These are phyloP conservation scores for Stagonosporopsis rhizophila DNA, from an alignment of 2,329 filamentous ascomycete genomes.

Conservation along the genomic window DNA sequence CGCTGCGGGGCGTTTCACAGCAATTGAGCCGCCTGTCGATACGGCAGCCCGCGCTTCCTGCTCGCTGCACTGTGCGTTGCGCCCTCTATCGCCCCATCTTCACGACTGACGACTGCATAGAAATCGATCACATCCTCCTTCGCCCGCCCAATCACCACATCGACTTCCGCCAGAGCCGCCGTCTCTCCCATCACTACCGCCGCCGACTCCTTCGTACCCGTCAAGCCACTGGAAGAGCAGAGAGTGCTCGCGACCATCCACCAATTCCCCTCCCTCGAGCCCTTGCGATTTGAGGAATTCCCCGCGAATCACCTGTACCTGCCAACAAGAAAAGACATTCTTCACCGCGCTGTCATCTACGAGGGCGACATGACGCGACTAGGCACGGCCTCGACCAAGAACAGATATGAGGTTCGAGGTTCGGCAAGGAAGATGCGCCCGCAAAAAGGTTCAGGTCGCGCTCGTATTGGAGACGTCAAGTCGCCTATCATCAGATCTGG, in stretches of 20 bases:
- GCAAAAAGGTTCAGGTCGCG: conserved; percentile 85
- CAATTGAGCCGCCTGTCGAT: conserved; percentile 40
- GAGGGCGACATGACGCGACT: conserved; percentile 84
- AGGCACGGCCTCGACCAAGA: conserved; percentile 71
- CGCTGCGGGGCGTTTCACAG: conserved; percentile 45
- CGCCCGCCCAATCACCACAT: conserved; percentile 46
- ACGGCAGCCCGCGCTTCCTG: conserved; percentile 48
- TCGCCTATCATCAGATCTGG: conserved; percentile 84
- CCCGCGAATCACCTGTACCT: conserved; percentile 83
- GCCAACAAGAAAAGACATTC: conserved; percentile 86
- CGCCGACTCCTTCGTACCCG: conserved; percentile 47
- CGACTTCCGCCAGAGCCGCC: conserved; percentile 61
- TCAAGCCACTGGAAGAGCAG: conserved; percentile 47
- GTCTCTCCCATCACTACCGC: conserved; percentile 53
- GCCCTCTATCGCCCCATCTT: conserved; percentile 45
- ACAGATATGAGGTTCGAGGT: conserved; percentile 78
- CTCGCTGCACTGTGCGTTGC: conserved; percentile 57
- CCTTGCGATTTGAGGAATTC: conserved; percentile 77
- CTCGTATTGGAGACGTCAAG: conserved; percentile 81
- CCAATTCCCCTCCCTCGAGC: conserved; percentile 88
- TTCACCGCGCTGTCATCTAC: conserved; percentile 90
- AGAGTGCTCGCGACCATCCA: conserved; percentile 84
- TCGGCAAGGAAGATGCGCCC: conserved; percentile 80
- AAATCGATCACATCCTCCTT: conserved; percentile 35
- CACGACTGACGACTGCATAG: conserved; percentile 31